These are phyloP conservation scores for Xylaria sp. DNA, from an alignment of 2,329 filamentous ascomycete species.

Conservation along the genomic window DNA sequence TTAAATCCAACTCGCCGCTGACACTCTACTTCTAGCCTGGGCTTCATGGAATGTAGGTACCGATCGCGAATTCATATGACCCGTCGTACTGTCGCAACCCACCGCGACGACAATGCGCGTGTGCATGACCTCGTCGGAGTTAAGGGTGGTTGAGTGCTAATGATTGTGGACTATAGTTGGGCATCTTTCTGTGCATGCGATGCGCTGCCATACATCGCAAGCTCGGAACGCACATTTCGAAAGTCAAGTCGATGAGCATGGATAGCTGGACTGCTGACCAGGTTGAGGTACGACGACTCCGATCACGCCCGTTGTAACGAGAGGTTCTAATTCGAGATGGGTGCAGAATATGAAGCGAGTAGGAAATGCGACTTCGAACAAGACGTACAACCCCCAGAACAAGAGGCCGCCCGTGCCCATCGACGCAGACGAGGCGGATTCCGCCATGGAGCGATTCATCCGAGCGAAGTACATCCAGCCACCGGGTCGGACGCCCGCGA, in stretches of 20 bases:
- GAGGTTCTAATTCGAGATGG: conserved; percentile 13
- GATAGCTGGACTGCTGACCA: conserved; percentile 95
- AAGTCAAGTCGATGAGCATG: conserved; percentile 98
- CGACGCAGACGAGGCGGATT: conserved; percentile 87
- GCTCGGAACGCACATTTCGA: conserved; percentile 94
- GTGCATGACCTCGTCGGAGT: neutral
- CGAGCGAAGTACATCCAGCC: conserved; percentile 81
- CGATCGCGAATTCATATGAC: conserved; percentile 11
- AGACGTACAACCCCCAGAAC: conserved; percentile 81
- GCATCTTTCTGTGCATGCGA: conserved; percentile 95
- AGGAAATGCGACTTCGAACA: conserved; percentile 82
- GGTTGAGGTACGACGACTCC: conserved; percentile 67
- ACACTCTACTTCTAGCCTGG: conserved; percentile 59
- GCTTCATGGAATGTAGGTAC: conserved; percentile 87
- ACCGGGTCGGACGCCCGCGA: conserved; percentile 32
- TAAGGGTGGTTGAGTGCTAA: conserved; percentile 18
- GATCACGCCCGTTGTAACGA: conserved; percentile 10
- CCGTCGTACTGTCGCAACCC: neutral
- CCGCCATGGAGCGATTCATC: conserved; percentile 92
- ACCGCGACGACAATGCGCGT: conserved; percentile 4
- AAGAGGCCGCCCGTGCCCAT: conserved; percentile 78
- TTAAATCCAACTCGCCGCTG: conserved; percentile 6
- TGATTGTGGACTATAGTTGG: conserved; percentile 55
- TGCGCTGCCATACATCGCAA: conserved; percentile 95
- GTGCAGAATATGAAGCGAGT: conserved; percentile 85